Evolutionary conservation across 1,284 basidiomycete genomes (phyloP).

Genomic region (Phellopilus nigrolimitatus): DNA sequence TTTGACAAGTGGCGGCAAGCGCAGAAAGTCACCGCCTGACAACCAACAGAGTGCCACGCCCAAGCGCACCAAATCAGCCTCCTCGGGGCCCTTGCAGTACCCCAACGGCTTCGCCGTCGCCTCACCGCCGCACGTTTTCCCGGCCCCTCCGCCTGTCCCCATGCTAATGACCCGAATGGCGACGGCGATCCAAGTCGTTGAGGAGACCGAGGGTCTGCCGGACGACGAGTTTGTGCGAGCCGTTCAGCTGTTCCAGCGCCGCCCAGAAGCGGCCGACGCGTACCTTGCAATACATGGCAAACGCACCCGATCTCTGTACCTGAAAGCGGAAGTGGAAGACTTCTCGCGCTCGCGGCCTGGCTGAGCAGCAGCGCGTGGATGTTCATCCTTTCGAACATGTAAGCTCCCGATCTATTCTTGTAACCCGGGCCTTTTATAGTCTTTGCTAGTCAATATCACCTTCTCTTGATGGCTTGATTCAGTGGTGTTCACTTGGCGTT

Average conservation of each 20-base stretch:
- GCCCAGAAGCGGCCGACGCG: slow-evolving; percentile 7
- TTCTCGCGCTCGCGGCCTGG: background rate
- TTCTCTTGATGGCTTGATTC: too few relatives aligned
- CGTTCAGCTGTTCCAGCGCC: slow-evolving; percentile 13
- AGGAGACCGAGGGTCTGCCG: slow-evolving; percentile 4
- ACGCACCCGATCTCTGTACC: slow-evolving; percentile 4
- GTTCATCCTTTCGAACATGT: too few relatives aligned
- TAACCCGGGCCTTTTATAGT: too few relatives aligned
- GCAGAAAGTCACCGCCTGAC: background rate
- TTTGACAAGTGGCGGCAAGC: background rate
- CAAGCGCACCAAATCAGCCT: slow-evolving; percentile 5
- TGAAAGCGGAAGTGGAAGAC: slow-evolving; percentile 10
- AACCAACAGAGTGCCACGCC: background rate
- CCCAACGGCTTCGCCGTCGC: background rate
- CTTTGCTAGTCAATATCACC: too few relatives aligned
- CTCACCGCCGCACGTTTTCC: background rate
- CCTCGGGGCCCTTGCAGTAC: background rate
- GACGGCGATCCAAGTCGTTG: slow-evolving; percentile 10
- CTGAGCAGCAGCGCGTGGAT: too few relatives aligned
- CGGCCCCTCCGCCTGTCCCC: background rate
- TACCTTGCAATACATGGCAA: slow-evolving; percentile 14
- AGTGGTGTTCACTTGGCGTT: too few relatives aligned
- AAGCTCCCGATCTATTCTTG: too few relatives aligned
- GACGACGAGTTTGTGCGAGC: slow-evolving; percentile 14
- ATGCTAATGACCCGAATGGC: background rate